Evolutionary conservation across 805 yeast genomes (phyloP).

Genomic region (Alloascoidea hylecoeti): DNA sequence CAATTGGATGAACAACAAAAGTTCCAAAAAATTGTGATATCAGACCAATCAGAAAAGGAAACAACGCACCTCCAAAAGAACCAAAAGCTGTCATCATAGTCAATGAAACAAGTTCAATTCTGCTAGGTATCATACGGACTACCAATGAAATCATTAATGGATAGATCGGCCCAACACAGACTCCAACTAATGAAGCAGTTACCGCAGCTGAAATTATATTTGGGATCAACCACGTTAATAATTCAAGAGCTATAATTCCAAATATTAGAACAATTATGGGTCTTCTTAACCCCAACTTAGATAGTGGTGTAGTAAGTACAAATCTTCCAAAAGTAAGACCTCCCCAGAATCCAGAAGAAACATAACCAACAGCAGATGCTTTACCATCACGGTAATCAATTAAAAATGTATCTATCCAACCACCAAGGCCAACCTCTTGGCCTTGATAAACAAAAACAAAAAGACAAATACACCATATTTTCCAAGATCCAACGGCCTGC

Average conservation of each 20-base stretch:
- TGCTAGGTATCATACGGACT: constrained; percentile 31
- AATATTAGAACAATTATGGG: constrained; percentile 22
- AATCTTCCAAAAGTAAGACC: constrained; percentile 58
- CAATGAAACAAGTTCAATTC: constrained; percentile 33
- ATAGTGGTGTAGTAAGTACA: constrained; percentile 19
- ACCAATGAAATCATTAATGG: constrained; percentile 38
- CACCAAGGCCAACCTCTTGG: constrained; percentile 53
- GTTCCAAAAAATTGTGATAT: constrained; percentile 30
- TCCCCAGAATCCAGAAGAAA: constrained; percentile 59
- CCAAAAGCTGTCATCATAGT: constrained; percentile 43
- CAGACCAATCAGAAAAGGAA: constrained; percentile 39
- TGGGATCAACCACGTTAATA: constrained; percentile 35
- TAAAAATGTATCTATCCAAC: constrained; percentile 57
- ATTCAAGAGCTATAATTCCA: constrained; percentile 22
- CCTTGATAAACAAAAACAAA: constrained; percentile 55
- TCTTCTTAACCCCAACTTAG: constrained; percentile 17
- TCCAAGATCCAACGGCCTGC: neutral
- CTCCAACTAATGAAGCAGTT: constrained; percentile 33
- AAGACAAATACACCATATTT: constrained; percentile 33
- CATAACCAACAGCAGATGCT: constrained; percentile 36
- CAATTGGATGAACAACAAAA: constrained; percentile 33
- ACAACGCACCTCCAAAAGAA: constrained; percentile 40
- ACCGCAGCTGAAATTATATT: constrained; percentile 29
- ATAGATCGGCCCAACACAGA: constrained; percentile 55
- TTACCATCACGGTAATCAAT: constrained; percentile 37